A percentile compares a stretch with the other conserved stretches of the same genome.
Evolutionary conservation across 768 basidiomycete species (phyloP).

Genomic region (Auricularia auricula-judae): DNA sequence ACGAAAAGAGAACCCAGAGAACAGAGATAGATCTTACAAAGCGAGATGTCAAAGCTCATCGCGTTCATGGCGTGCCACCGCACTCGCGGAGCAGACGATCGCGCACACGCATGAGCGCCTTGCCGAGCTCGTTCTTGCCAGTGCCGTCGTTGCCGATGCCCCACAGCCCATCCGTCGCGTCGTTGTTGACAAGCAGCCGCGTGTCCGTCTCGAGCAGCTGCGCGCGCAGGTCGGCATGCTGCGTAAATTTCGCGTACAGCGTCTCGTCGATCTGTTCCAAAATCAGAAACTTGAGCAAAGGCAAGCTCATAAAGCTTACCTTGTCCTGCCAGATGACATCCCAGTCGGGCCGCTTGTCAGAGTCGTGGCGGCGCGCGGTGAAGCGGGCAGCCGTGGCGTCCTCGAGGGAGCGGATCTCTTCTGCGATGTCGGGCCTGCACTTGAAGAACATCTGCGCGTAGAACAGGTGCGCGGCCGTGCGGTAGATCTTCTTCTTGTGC

Average conservation of each 20-base stretch:
- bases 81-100: slow-evolving; percentile 29
- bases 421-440: slow-evolving; percentile 39
- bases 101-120: slow-evolving; percentile 44
- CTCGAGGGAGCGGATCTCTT: slow-evolving; percentile 50
- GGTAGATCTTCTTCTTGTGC: slow-evolving; percentile 44
- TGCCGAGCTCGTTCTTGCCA: slow-evolving; percentile 56
- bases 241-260: slow-evolving; percentile 54
- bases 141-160: slow-evolving; percentile 49
- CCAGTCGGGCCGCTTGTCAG: slow-evolving; percentile 49
- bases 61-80: slow-evolving; percentile 2
- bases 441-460: slow-evolving; percentile 63
- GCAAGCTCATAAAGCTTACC: slow-evolving; percentile 21
- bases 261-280: slow-evolving; percentile 54
- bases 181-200: slow-evolving; percentile 40
- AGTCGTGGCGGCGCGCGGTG: neutral
- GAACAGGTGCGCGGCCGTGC: slow-evolving; percentile 63
- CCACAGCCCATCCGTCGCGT: slow-evolving; percentile 53
- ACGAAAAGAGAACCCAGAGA: too few relatives aligned
- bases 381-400: slow-evolving; percentile 34
- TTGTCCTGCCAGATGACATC: slow-evolving; percentile 34
- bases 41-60: too few relatives aligned
- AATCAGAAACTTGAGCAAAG: neutral
- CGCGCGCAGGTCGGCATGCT: slow-evolving; percentile 48
- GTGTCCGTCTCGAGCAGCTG: slow-evolving; percentile 44
- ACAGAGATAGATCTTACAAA: too few relatives aligned